phyloP scores from a whole-genome alignment of 495 filamentous ascomycete genomes.

The Aspergillus leporis region DNA sequence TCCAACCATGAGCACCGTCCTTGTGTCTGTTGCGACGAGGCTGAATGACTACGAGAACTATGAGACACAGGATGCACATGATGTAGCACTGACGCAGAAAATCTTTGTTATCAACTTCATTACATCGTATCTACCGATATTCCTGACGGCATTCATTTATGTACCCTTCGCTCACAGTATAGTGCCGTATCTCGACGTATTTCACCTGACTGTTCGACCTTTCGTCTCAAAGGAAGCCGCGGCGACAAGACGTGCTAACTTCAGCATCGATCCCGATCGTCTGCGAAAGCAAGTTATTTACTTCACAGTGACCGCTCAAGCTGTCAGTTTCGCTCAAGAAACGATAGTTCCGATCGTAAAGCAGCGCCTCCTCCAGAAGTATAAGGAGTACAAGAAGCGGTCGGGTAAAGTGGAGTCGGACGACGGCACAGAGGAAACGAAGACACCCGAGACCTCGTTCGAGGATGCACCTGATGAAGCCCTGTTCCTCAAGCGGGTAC shows the following conservation, averaged over 20 bases:
- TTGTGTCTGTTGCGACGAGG: conserved; percentile 73
- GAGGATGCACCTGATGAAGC: conserved; percentile 69
- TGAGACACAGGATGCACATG: conserved; percentile 77
- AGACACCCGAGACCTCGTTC: conserved; percentile 22
- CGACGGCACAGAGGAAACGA: conserved; percentile 24
- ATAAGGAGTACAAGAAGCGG: conserved; percentile 57
- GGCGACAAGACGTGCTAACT: conserved; percentile 56
- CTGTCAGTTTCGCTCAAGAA: conserved; percentile 85
- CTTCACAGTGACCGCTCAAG: conserved; percentile 93
- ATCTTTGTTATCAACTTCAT: conserved; percentile 97
- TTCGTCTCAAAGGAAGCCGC: conserved; percentile 73
- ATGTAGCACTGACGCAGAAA: conserved; percentile 81
- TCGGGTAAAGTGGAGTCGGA: conserved; percentile 24
- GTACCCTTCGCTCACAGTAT: conserved; percentile 88
- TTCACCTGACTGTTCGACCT: conserved; percentile 71
- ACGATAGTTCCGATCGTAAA: conserved; percentile 84
- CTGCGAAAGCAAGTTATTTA: conserved; percentile 94
- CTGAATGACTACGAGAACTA: conserved; percentile 92
- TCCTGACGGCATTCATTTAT: conserved; percentile 95
- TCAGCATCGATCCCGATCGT: conserved; percentile 80
- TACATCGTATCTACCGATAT: conserved; percentile 89
- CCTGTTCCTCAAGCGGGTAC: conserved; percentile 75
- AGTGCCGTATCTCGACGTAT: conserved; percentile 87
- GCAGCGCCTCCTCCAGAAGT: conserved; percentile 68
- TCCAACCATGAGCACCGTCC: conserved; percentile 73